Conservation (phyloP, 2,329 filamentous ascomycete species). For the Diaporthe longicolla region DNA sequence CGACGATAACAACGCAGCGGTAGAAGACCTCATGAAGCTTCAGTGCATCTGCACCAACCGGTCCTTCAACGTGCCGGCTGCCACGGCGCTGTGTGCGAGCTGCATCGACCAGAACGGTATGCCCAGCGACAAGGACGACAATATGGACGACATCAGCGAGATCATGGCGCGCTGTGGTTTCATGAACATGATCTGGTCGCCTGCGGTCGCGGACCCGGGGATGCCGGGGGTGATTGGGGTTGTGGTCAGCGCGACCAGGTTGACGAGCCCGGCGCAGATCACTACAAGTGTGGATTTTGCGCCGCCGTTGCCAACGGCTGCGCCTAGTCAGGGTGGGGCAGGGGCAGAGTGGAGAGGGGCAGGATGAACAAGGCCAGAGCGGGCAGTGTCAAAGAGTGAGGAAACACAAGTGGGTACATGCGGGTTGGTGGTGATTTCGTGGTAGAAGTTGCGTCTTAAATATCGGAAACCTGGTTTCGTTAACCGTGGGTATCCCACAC, state of each 20-base stretch:
- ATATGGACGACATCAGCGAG: conserved; percentile 28
- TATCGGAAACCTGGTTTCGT: too few relatives aligned
- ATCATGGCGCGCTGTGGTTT: conserved; percentile 21
- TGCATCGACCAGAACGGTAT: conserved; percentile 24
- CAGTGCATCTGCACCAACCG: conserved; percentile 23
- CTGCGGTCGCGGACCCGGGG: neutral
- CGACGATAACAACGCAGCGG: neutral
- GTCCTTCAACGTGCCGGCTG: conserved; percentile 6
- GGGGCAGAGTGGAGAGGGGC: too few relatives aligned
- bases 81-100: conserved; percentile 25
- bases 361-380: too few relatives aligned
- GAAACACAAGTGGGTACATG: neutral
- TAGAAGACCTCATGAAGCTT: conserved; percentile 29
- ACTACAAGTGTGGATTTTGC: conserved; percentile 23
- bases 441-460: too few relatives aligned
- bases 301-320: neutral
- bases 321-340: too few relatives aligned
- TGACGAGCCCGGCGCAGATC: neutral
- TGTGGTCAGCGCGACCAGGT: neutral
- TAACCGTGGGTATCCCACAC: too few relatives aligned
- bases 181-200: neutral
- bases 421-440: too few relatives aligned
- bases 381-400: too few relatives aligned
- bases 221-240: neutral
- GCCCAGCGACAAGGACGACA: conserved; percentile 15